Percentiles rank a stretch among this genome's conserved stretches.
phyloP scores from a whole-genome alignment of 345 rosid genomes.

The Lagerstroemia speciosa region DNA sequence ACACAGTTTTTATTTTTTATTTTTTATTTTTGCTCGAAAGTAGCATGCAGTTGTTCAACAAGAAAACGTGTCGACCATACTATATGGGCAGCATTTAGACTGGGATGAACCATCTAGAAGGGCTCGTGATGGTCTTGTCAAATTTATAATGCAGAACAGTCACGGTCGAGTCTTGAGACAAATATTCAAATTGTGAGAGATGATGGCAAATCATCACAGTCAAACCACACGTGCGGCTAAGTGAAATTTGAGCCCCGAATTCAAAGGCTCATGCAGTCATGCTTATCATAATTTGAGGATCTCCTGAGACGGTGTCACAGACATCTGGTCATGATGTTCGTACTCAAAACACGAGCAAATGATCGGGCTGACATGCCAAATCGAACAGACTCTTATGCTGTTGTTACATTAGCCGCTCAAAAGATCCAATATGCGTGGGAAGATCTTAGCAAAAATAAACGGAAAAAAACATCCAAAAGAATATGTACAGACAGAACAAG shows the following conservation, averaged over 20 bases:
- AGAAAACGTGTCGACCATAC: neutral
- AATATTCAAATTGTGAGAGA: neutral
- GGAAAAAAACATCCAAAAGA: no score
- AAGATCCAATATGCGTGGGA: neutral
- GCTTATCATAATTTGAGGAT: no score
- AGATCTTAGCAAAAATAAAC: no score
- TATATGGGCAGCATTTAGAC: neutral
- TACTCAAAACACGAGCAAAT: no score
- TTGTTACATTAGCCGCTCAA: neutral
- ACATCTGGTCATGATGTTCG: no score
- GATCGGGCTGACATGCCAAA: no score
- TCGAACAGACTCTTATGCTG: neutral
- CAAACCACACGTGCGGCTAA: neutral
- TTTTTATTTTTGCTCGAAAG: no score
- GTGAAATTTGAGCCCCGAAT: neutral
- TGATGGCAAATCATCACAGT: neutral
- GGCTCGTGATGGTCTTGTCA: neutral
- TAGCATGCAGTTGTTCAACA: neutral
- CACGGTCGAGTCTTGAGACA: neutral
- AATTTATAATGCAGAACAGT: neutral
- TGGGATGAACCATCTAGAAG: neutral
- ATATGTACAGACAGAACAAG: no score
- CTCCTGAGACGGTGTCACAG: no score
- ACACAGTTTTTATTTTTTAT: no score
- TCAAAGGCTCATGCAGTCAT: no score